These are phyloP conservation scores for Capsicum chinense DNA, from an alignment of 257 asterid genomes.

Conservation along the genomic window DNA sequence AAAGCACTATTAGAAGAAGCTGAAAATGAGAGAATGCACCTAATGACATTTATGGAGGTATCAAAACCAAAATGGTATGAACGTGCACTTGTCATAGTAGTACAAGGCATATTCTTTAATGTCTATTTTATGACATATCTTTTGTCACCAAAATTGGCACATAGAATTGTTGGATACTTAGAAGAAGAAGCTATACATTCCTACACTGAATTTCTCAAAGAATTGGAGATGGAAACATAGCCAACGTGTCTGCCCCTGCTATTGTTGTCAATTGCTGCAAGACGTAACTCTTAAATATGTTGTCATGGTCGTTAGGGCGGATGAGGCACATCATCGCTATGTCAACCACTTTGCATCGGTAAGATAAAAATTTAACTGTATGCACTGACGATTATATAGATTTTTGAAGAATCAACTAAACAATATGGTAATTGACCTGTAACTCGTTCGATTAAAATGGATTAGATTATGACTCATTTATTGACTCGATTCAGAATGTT, in stretches of 20 bases:
- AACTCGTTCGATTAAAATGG: too few species aligned
- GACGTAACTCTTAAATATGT: conserved; percentile 78
- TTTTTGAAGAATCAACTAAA: too few species aligned
- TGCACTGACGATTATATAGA: too few species aligned
- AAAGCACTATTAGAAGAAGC: conserved; percentile 70
- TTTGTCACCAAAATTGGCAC: conserved; percentile 66
- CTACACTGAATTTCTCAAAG: conserved; percentile 58
- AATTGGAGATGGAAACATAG: conserved; percentile 68
- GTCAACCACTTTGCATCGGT: conserved; percentile 95
- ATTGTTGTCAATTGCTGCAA: conserved; percentile 65
- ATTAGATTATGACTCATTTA: too few species aligned
- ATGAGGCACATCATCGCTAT: conserved; percentile 95
- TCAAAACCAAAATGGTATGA: conserved; percentile 69
- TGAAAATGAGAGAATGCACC: conserved; percentile 75
- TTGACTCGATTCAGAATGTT: too few species aligned
- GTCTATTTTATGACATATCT: conserved; percentile 63
- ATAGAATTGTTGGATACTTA: conserved; percentile 70
- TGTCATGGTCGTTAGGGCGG: conserved; percentile 74
- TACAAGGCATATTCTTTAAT: conserved; percentile 74
- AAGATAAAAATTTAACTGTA: too few species aligned
- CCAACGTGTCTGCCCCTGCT: conserved; percentile 84
- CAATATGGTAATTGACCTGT: too few species aligned
- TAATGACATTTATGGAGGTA: conserved; percentile 76
- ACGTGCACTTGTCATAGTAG: conserved; percentile 59
- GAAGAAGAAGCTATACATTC: conserved; percentile 77